Conservation (phyloP, 148 eudicot genomes). For the Rhododendron henanense region DNA sequence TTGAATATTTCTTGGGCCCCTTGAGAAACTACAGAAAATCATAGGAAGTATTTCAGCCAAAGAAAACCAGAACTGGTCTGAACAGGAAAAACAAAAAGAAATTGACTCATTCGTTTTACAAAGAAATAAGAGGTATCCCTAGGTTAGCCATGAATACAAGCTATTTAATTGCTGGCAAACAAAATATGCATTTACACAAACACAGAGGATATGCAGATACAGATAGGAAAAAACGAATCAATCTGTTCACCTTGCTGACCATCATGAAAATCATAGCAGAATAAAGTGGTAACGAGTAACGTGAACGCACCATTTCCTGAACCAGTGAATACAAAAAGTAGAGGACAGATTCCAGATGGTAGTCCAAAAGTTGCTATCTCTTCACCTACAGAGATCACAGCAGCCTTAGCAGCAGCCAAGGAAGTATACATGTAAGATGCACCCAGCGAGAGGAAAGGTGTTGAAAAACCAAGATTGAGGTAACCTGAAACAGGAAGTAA, state of each 20-base stretch:
- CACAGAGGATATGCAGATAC: background rate
- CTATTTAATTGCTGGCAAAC: background rate
- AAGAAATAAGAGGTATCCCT: background rate
- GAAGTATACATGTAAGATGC: slow-evolving; percentile 96
- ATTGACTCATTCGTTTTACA: background rate
- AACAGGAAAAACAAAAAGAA: background rate
- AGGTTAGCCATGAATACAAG: background rate
- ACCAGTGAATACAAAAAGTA: slow-evolving; percentile 94
- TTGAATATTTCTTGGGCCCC: slow-evolving; percentile 96
- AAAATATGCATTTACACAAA: background rate
- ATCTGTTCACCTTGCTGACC: slow-evolving; percentile 1
- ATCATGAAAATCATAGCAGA: background rate
- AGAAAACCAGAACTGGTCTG: background rate
- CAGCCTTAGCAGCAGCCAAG: slow-evolving; percentile 93
- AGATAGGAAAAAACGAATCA: background rate
- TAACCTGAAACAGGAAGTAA: slow-evolving; percentile 53
- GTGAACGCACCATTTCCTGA: slow-evolving; percentile 72
- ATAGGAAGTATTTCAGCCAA: slow-evolving; percentile 5
- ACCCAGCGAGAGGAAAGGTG: slow-evolving; percentile 90
- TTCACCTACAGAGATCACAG: slow-evolving; percentile 92
- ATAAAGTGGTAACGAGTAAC: background rate
- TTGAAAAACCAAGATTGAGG: slow-evolving; percentile 85
- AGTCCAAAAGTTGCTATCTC: slow-evolving; percentile 87
- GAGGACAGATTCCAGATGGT: slow-evolving; percentile 83
- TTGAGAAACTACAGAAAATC: slow-evolving; percentile 61